Percentiles rank a stretch among this genome's conserved stretches.
Conservation (phyloP, 1,139 yeast genomes). For the Wickerhamiella pararugosa region DNA sequence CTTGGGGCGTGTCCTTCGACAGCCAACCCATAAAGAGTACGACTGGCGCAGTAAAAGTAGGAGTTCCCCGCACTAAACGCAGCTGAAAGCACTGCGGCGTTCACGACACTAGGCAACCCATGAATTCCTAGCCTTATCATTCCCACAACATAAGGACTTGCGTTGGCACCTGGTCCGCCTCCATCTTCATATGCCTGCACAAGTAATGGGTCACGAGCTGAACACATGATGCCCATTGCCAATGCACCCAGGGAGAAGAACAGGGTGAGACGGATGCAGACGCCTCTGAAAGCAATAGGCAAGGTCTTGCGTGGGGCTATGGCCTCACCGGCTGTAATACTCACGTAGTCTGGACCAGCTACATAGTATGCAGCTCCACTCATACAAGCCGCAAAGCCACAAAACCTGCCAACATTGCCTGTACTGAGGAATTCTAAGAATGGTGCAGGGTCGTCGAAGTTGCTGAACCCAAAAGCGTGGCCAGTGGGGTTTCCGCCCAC, state of each 20-base stretch:
- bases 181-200: conserved; percentile 30
- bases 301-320: conserved; percentile 60
- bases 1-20: conserved; percentile 38
- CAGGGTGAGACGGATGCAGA: conserved; percentile 52
- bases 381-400: conserved; percentile 54
- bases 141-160: conserved; percentile 54
- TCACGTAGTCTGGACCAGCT: conserved; percentile 74
- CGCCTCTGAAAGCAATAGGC: conserved; percentile 68
- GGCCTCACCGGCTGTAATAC: conserved; percentile 72
- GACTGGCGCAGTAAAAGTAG: conserved; percentile 48
- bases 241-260: conserved; percentile 53
- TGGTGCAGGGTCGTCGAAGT: conserved; percentile 44
- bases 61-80: conserved; percentile 66
- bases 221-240: conserved; percentile 46
- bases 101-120: conserved; percentile 47
- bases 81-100: conserved; percentile 44
- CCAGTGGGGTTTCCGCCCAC: conserved; percentile 69
- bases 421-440: conserved; percentile 40
- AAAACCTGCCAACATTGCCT: conserved; percentile 50
- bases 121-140: conserved; percentile 39
- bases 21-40: conserved; percentile 46
- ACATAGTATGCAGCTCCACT: conserved; percentile 58
- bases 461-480: conserved; percentile 47
- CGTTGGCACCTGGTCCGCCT: conserved; percentile 39
- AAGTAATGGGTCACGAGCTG: conserved; percentile 36